Evolutionary conservation across 2,329 filamentous ascomycete genomes (phyloP), one percentile per base, ranked within the genome.

Genomic region (Penicillium sp.): DNA sequence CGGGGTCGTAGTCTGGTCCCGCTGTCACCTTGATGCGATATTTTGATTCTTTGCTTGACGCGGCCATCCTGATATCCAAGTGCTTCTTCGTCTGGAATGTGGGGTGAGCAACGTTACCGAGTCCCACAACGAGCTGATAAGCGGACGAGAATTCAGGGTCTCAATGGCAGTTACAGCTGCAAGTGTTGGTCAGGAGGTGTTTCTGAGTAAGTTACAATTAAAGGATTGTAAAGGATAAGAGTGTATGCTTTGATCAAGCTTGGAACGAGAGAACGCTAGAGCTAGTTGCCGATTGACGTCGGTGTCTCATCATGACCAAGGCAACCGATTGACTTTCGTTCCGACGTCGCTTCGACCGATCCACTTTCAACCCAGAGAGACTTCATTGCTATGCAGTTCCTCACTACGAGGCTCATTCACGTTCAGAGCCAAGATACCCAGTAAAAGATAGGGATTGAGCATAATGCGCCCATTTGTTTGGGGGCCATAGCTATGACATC

Each of bases 21-120:
- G 90, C 90, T 0, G 90, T 95, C 50, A 96, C 86, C 60, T 83
- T 84, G 56, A 97, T 81, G 46, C 89, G 81, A 72, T 94, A 96
- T 36, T 65, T 60, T 4, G 53, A 33, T 34, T 56, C 31, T 23
- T 54, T 47, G n/a, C 31, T 36, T 26, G 48, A 36, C 9, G 46
- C 31, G 21, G 36, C 18, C 36, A 39, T 39, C 10, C 18, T 12
- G 36, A 39, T 13, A 39, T 39, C 10, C 21, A 6, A 18, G 21
- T 6, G 36, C 4, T 8, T 38, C 16, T 12, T 4, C 8, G 34
- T 21, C 6, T 38, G 4, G 8, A 8, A 38, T 21, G 16, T 21
- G 16, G 16, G 15, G 9, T 38, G 16, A 38, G 15, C 16, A 38
- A 13, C 34, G 12, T 21, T 18, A 8, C 21, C 13, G 10, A 16